Base-by-base conservation (phyloP, 345 rosid species). In the Conringia planisiliqua region DNA sequence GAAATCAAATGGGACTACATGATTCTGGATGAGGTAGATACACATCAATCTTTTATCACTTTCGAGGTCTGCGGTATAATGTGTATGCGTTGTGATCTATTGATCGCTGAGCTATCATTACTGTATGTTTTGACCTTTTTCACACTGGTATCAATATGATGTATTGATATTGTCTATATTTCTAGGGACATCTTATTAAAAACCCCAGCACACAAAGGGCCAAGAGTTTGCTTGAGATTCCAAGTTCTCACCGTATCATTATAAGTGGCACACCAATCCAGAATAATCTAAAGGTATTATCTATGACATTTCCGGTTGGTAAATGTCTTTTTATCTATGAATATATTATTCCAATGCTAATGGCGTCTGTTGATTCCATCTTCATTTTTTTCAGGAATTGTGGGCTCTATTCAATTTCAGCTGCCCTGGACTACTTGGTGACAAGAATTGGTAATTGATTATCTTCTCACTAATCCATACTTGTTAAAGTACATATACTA, bases 181-280 rank as follows among this genome's bases (percentile, higher is more conserved):
- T 79, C 62, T 68, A 95, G 99, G 99, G 99, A 39, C 99, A 95
- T 86, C 90, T 95, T 65, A 92, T 95, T 42, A 95, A 95, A 83
- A 95, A 92, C 79, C 98, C 99, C 18, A 92, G 83, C 77, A 95
- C 99, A 30, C 98, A 92, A 71, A 89, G 99, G 84, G 98, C 99
- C 20, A 92, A 90, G 84, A 92, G 99, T 81, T 88, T 95, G 88
- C 96, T 90, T 50, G 97, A 85, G 82, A 92, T 95, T 84, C 90
- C 97, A 63, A 86, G 97, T 86, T 86, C 83, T 67, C 96, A 89
- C 77, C 91, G 99, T 42, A 87, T 95, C 52, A 66, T 95, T 66
- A 83, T 95, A 67, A 95, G 97, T 81, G 99, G 99, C 47, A 95
- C 99, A 7, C 99, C 98, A 11, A 85, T 95, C 75, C 99, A 95